Conservation (phyloP, 805 yeast species). For the Ogataea paradorogensis region DNA sequence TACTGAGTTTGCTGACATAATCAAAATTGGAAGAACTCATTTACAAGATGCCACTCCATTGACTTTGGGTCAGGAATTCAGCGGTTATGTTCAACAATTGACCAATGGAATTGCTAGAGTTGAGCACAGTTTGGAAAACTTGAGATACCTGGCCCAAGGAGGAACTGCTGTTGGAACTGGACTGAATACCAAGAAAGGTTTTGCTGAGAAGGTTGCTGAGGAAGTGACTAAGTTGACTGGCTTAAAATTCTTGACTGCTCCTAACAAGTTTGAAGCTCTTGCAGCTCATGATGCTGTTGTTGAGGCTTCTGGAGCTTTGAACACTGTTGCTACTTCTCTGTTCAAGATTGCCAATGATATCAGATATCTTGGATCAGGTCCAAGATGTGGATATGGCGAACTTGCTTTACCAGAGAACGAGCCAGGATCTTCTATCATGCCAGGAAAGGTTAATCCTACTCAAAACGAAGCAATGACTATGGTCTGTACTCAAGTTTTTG, state of each 20-base stretch:
- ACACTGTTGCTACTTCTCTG: conserved; percentile 89
- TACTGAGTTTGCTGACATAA: conserved; percentile 81
- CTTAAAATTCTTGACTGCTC: conserved; percentile 86
- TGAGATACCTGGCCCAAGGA: conserved; percentile 91
- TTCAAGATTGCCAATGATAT: conserved; percentile 98
- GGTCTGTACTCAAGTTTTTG: conserved; percentile 97
- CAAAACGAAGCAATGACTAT: conserved; percentile 98
- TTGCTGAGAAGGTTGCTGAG: conserved; percentile 81
- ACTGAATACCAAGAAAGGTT: conserved; percentile 89
- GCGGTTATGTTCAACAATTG: conserved; percentile 93
- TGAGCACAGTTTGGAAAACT: conserved; percentile 69
- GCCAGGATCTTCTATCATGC: conserved; percentile 99
- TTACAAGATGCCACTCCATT: conserved; percentile 98
- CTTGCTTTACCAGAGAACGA: conserved; percentile 94
- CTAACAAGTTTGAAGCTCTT: conserved; percentile 97
- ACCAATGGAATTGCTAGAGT: conserved; percentile 88
- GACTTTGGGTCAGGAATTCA: conserved; percentile 96
- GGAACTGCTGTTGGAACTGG: conserved; percentile 99
- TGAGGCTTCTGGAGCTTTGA: conserved; percentile 95
- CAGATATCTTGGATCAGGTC: conserved; percentile 97
- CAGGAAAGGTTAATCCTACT: conserved; percentile 99
- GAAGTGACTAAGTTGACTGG: conserved; percentile 87
- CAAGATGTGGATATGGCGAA: conserved; percentile 99
- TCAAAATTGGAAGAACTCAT: conserved; percentile 98
- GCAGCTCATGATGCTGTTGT: conserved; percentile 99